phyloP scores from a whole-genome alignment of 192 early-diverging fungal species.

The Pilaira anomala region DNA sequence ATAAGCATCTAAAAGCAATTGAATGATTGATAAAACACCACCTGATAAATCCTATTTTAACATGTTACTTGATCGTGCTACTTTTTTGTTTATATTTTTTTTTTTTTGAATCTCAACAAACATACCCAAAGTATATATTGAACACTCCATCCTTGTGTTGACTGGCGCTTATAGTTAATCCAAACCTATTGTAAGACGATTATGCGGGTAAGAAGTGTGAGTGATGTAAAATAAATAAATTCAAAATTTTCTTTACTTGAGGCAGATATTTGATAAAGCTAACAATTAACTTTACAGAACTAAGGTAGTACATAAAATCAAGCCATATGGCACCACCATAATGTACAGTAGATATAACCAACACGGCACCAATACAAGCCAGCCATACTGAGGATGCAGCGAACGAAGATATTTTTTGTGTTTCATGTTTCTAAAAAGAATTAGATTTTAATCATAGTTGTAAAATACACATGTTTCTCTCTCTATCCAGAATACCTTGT shows the following conservation, averaged over 20 bases:
- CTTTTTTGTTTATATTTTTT: too few species aligned
- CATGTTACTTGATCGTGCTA: background rate
- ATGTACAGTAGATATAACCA: slow-evolving; percentile 24
- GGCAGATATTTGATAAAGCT: slow-evolving; percentile 78
- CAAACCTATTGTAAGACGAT: slow-evolving; percentile 43
- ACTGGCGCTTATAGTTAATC: slow-evolving; percentile 68
- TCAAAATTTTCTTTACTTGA: slow-evolving; percentile 42
- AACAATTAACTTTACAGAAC: slow-evolving; percentile 71
- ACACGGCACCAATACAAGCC: slow-evolving; percentile 29
- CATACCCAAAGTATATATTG: slow-evolving; percentile 69
- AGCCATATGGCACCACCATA: slow-evolving; percentile 40
- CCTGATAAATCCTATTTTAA: slow-evolving; percentile 66
- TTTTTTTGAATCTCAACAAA: background rate
- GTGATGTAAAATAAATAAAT: background rate
- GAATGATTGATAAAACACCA: slow-evolving; percentile 69
- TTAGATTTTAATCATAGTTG: background rate
- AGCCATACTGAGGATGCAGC: slow-evolving; percentile 38
- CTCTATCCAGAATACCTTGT: slow-evolving; percentile 44
- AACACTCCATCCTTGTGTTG: slow-evolving; percentile 85
- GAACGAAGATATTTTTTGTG: slow-evolving; percentile 41
- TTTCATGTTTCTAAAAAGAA: slow-evolving; percentile 28
- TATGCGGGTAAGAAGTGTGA: background rate
- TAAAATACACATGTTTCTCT: too few species aligned
- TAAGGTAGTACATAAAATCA: slow-evolving; percentile 69
- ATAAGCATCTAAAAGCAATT: slow-evolving; percentile 71